Base-by-base conservation (phyloP, 2,329 filamentous ascomycete genomes). In the Simplicillium aogashimaense region DNA sequence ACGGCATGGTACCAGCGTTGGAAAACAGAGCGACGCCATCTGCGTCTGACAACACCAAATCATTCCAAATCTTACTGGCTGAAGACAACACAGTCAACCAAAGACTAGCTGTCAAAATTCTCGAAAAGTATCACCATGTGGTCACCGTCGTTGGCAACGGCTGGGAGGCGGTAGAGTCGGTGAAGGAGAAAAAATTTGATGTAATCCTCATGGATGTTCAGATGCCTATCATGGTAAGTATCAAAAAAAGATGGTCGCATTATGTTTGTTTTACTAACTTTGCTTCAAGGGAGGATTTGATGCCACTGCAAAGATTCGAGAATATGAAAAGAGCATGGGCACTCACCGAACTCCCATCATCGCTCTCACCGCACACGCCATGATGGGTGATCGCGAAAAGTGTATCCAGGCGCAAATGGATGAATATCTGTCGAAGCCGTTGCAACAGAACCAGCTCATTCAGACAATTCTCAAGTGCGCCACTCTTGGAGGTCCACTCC, bases 341-440 rank as follows among this genome's bases (percentile, higher is more conserved):
- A 75, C 86, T 29, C 80, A 86, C 43, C 78, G 90, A 39, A 95
- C 90, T 10, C 92, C 92, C 12, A 95, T 98, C 55, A 95, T 98
- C 53, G 92, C 92, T 2, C 74, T 98, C 35, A 98, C 92, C 11
- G 92, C 92, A 2, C 92, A 98, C 64, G 92, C 92, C 52, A 98
- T 98, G 92, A 81, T 97, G 69, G 92, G 92, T 48, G 92, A 98
- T 56, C 79, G 92, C 37, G 92, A 98, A 60, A 95, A 94, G 69
- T 98, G 92, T 61, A 94, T 98, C 45, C 87, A 95, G 59, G 92
- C 90, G 9, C 88, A 97, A 66, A 98, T 98, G 92, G 92, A 98
- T 60, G 92, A 98, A 61, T 98, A 98, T 57, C 70, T 98, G 33
- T 95, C 90, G 14, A 98, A 98, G 60, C 90, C 90, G 18, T 70